These are phyloP conservation scores for Thalassiosira gravida DNA, from an alignment of 352 stramenopile genomes.

Conservation along the genomic window DNA sequence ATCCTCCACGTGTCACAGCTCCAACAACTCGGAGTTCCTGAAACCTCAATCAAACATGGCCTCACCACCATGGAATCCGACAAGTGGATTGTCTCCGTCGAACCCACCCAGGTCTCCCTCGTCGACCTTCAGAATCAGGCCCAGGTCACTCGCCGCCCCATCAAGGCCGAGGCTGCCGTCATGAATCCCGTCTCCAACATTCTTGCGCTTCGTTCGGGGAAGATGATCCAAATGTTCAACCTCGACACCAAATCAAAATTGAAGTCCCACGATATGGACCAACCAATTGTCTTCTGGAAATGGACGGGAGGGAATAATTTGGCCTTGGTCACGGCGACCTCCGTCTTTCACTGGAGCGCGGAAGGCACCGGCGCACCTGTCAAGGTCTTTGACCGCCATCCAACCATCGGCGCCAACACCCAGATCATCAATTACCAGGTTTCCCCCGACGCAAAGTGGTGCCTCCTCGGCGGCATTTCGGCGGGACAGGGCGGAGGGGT, in stretches of 20 bases:
- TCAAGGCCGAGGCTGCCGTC: constrained; percentile 98
- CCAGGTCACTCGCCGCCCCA: constrained; percentile 90
- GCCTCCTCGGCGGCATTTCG: constrained; percentile 96
- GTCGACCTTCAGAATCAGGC: constrained; percentile 86
- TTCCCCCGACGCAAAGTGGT: constrained; percentile 96
- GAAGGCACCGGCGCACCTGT: constrained; percentile 88
- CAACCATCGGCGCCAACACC: constrained; percentile 90
- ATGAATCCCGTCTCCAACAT: constrained; percentile 97
- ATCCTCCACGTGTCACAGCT: constrained; percentile 69
- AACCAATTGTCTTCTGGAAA: constrained; percentile 96
- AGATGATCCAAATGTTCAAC: constrained; percentile 99
- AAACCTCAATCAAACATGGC: constrained; percentile 86
- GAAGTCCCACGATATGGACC: constrained; percentile 89
- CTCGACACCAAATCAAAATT: constrained; percentile 98
- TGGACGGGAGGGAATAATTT: constrained; percentile 97
- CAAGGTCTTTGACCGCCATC: constrained; percentile 98
- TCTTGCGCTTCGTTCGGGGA: constrained; percentile 86
- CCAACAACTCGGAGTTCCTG: constrained; percentile 85
- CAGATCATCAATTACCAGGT: constrained; percentile 99
- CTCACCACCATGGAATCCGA: constrained; percentile 95
- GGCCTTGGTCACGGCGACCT: constrained; percentile 93
- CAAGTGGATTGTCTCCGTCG: constrained; percentile 88
- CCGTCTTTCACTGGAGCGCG: constrained; percentile 98
- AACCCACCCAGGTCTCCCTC: constrained; percentile 84
- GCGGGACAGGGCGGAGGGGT: constrained; percentile 92